Evolutionary conservation across 345 rosid genomes (phyloP).

Genomic region (Salix arbutifolia): DNA sequence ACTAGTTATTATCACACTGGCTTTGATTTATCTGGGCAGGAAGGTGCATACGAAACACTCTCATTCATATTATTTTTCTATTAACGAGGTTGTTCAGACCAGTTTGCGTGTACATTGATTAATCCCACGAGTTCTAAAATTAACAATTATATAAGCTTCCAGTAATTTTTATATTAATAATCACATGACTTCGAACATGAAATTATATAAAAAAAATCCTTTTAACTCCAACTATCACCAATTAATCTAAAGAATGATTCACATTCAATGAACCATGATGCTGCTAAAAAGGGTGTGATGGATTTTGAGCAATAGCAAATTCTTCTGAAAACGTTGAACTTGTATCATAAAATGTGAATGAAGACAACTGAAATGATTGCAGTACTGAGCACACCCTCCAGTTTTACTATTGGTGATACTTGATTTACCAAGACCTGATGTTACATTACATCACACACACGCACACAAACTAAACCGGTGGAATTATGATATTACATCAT

Average conservation of each 20-base stretch:
- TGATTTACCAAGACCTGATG: neutral
- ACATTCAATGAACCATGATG: neutral
- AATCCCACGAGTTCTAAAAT: fast-evolving
- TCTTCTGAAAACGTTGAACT: neutral
- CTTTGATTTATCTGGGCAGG: conserved; percentile 9
- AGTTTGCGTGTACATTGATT: fast-evolving
- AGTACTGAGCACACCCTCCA: no score
- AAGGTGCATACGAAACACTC: conserved; percentile 7
- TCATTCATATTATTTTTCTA: no score
- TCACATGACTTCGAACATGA: no score
- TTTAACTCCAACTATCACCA: no score
- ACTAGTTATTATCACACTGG: conserved; percentile 3
- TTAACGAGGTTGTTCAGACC: no score
- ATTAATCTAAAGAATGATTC: no score
- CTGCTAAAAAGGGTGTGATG: neutral
- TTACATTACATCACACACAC: no score
- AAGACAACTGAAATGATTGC: neutral
- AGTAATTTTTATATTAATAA: no score
- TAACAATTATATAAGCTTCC: no score
- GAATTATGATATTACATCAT: no score
- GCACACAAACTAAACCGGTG: no score
- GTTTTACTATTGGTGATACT: neutral
- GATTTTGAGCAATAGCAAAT: neutral
- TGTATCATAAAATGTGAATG: neutral
- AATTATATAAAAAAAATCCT: no score